Evolutionary conservation across 1,284 basidiomycete species (phyloP), one percentile per base, ranked within the genome.

Genomic region (Schizophyllum amplum): DNA sequence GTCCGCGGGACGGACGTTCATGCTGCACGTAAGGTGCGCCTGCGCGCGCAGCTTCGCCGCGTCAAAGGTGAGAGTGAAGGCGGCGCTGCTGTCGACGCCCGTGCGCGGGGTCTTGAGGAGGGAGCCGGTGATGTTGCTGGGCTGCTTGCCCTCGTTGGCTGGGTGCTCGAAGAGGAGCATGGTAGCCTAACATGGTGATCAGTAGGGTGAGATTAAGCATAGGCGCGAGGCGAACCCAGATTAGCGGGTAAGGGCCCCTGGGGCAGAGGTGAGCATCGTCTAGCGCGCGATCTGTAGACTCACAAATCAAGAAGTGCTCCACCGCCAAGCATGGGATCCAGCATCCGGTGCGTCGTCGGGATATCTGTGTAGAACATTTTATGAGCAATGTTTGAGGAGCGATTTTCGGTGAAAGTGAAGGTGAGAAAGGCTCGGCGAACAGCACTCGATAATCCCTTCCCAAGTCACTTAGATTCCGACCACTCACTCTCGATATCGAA

Each of bases 301-400:
- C 62, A 89, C 86, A 93, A 76, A 69, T 96, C 94, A 48, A 96
- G 80, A 42, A 96, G 67, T 6, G 86, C 90, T 1, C 93, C 94
- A 22, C 94, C 94, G 23, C 89, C 94, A 5, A 95, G 77, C 20
- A 74, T 70, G 2, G 94, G 92, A 65, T 94, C 84, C 62, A 93
- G 71, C 62, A 96, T 87, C 42, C 92, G 75, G 72, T 93, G 86
- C 1, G 81, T 84, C 59, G 70, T 72, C 0, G 86, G 82, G 23
- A 88, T 71, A 60, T 83, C 88, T 90, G 59, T 1, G n/a, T 46
- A 33, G 24, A 23, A n/a, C 6, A 50, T 52, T n/a, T n/a, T n/a
- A n/a, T n/a, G n/a, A n/a, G n/a, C 24, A 24, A 24, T 4, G 5
- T 7, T 15, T 21, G 3, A 23, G 24, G 15, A 11, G 6, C 33